phyloP scores from a whole-genome alignment of 108 stramenopile genomes.

The Stephanodiscus minutulus region DNA sequence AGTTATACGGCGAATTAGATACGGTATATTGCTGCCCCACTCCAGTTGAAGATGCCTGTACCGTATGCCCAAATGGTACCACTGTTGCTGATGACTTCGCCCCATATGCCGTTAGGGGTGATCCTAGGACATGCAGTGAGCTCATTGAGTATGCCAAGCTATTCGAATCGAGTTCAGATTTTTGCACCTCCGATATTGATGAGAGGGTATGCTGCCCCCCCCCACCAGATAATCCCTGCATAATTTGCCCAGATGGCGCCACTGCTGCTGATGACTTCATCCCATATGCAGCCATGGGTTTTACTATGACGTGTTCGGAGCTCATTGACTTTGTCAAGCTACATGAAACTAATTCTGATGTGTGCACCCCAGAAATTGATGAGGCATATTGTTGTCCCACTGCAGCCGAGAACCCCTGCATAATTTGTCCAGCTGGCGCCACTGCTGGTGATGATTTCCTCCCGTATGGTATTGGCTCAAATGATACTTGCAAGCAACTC shows the following conservation, averaged over 20 bases:
- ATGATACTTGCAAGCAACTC: background rate
- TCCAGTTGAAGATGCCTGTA: background rate
- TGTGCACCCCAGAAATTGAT: background rate
- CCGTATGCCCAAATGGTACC: background rate
- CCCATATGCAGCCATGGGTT: background rate
- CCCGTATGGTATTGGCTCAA: background rate
- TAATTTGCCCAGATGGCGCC: background rate
- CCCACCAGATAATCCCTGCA: background rate
- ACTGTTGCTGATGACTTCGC: background rate
- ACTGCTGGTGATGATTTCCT: background rate
- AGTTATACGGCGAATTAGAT: background rate
- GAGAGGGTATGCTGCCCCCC: background rate
- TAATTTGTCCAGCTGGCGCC: constrained; percentile 1
- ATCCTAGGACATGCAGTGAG: background rate
- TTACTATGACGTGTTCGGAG: background rate
- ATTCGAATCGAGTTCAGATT: background rate
- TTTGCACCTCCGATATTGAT: background rate
- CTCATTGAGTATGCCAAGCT: background rate
- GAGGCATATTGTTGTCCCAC: constrained; percentile 1
- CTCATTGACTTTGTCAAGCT: background rate
- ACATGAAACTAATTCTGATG: background rate
- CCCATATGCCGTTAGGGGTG: background rate
- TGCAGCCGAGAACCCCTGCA: background rate
- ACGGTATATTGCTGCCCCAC: background rate
- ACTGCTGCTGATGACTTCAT: background rate